Percentiles rank a stretch among this genome's conserved stretches.
Evolutionary conservation across 352 stramenopile genomes (phyloP).

Genomic region (Phytophthora aleatoria): DNA sequence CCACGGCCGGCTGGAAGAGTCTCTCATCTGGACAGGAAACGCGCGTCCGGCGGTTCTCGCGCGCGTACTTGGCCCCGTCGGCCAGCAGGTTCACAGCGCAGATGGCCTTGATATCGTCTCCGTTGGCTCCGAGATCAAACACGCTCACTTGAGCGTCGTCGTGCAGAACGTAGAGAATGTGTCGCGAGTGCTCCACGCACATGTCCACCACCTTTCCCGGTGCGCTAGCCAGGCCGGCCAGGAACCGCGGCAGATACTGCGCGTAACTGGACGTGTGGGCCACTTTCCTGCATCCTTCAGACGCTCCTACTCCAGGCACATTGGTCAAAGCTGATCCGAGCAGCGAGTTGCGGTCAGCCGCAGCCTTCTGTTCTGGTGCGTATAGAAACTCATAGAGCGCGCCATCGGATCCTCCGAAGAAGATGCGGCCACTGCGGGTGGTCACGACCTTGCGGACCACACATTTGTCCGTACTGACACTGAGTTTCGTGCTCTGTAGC

Average conservation of each 20-base stretch:
- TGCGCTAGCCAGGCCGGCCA: conserved; percentile 76
- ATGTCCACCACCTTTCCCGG: conserved; percentile 89
- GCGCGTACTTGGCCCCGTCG: conserved; percentile 80
- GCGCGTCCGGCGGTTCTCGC: conserved; percentile 79
- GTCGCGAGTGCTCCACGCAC: conserved; percentile 85
- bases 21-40: conserved; percentile 85
- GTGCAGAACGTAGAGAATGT: conserved; percentile 93
- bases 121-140: conserved; percentile 64
- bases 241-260: conserved; percentile 81
- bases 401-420: conserved; percentile 96
- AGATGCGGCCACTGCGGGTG: conserved; percentile 90
- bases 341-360: conserved; percentile 38
- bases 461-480: conserved; percentile 93
- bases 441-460: conserved; percentile 91
- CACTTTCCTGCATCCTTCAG: conserved; percentile 91
- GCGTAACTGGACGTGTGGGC: conserved; percentile 89
- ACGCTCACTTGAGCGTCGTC: conserved; percentile 76
- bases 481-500: conserved; percentile 88
- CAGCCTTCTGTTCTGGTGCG: conserved; percentile 44
- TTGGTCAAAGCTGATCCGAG: conserved; percentile 34
- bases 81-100: conserved; percentile 71
- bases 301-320: conserved; percentile 40
- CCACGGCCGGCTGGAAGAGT: conserved; percentile 65
- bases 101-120: conserved; percentile 68
- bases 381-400: conserved; percentile 94